Base-by-base conservation (phyloP, 192 early-diverging fungal genomes). In the Coemansia umbellata region DNA sequence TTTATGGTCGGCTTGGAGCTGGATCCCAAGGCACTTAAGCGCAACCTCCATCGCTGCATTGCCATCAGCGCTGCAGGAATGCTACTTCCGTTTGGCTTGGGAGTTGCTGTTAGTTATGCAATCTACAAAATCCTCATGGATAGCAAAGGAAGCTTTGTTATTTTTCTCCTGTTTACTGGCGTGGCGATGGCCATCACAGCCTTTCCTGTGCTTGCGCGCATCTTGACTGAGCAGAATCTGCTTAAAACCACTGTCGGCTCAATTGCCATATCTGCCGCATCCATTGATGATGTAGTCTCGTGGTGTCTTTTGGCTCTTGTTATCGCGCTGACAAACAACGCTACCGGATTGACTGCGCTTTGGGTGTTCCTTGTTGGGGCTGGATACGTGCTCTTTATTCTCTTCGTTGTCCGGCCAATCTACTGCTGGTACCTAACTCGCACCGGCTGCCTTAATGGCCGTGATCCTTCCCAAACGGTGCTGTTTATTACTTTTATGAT, bases 161-260 rank as follows among this genome's bases (percentile, higher is more conserved):
- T 76, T 15, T 95, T 93, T 60, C 41, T 97, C 17, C 81, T 93
- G 44, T 96, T 94, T 67, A 74, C 81, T 19, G 92, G 92, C 35
- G 94, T 96, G 6, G 89, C 91, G 37, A 92, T 95, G 87, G 75
- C 87, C 27, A 92, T 95, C 55, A 97, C 93, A 0, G 93, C 93
- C 1, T 98, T 95, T 52, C 95, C 95, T 0, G 95, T 98, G 1
- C 80, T 98, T 24, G 95, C 91, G 0, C 93, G 95, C 55, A 95
- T 98, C 43, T 66, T 98, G 48, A 85, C 90, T 0, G 93, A 95
- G 69, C 79, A 85, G 30, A 92, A 93, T 57, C 62, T 98, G 27
- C 68, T 95, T 28, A 73, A 77, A 4, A 90, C 92, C 22, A 74
- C 73, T 6, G 91, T 94, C 8, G 95, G 93, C 9, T 80, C 85